These are phyloP conservation scores for Pestalotiopsis sp. DNA, from an alignment of 2,329 filamentous ascomycete species.

Conservation along the genomic window DNA sequence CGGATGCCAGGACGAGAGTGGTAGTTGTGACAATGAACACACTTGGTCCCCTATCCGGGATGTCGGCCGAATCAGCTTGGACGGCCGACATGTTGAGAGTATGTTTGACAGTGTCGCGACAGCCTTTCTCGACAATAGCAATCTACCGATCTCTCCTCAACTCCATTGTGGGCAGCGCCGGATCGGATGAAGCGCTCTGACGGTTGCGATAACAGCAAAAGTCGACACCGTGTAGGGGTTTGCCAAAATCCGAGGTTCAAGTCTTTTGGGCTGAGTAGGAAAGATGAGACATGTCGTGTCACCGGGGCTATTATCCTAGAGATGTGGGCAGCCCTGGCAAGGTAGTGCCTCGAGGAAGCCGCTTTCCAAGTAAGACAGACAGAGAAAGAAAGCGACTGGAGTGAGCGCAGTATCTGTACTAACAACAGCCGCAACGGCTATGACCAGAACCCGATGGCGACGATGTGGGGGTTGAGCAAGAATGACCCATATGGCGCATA, in stretches of 20 bases:
- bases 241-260: neutral
- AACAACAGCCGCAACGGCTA: neutral
- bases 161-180: neutral
- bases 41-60: conserved; percentile 57
- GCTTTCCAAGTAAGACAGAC: neutral
- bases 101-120: conserved; percentile 1
- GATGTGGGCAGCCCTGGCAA: neutral
- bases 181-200: neutral
- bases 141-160: neutral
- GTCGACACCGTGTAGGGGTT: neutral
- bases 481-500: neutral
- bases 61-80: conserved; percentile 23
- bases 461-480: conserved; percentile 4
- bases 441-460: neutral
- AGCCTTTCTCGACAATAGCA: neutral
- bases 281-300: conserved; percentile 5
- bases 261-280: neutral
- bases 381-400: neutral
- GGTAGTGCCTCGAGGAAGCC: neutral
- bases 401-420: neutral
- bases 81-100: conserved; percentile 4
- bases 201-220: neutral
- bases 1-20: conserved; percentile 69
- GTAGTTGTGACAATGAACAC: conserved; percentile 73
- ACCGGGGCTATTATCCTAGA: neutral